A percentile compares a stretch with the other conserved stretches of the same genome.
phyloP scores from a whole-genome alignment of 2,329 filamentous ascomycete species.

The Penicillium paneum region DNA sequence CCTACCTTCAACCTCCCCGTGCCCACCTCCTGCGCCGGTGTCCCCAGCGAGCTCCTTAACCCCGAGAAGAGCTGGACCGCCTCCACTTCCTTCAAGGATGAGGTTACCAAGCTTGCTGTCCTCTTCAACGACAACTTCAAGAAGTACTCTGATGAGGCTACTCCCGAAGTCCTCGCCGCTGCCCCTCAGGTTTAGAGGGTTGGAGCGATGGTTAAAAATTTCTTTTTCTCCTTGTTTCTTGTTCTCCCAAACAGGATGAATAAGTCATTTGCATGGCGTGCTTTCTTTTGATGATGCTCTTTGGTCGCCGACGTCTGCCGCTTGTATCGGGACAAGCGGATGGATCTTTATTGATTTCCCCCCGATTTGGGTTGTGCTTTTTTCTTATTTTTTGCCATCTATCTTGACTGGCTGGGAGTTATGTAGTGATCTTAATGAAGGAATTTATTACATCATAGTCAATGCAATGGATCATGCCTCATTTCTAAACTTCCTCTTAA shows the following conservation, averaged over 20 bases:
- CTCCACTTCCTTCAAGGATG: conserved; percentile 74
- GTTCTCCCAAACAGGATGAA: conserved; percentile 18
- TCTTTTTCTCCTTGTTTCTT: conserved; percentile 23
- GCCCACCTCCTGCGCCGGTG: conserved; percentile 85
- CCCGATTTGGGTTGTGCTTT: conserved; percentile 13
- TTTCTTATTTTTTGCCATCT: conserved; percentile 12
- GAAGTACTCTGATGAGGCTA: conserved; percentile 86
- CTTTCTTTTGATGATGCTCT: conserved; percentile 21
- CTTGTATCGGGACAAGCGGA: conserved; percentile 24
- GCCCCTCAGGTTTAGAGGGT: conserved; percentile 36
- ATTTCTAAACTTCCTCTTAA: not conserved
- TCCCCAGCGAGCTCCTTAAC: conserved; percentile 91
- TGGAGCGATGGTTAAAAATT: conserved; percentile 19
- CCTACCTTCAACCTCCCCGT: conserved; percentile 95
- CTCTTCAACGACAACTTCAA: conserved; percentile 97
- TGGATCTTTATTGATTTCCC: conserved; percentile 17
- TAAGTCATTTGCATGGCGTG: conserved; percentile 34
- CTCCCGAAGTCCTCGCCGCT: conserved; percentile 67
- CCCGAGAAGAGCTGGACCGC: conserved; percentile 89
- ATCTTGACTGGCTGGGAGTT: conserved; percentile 17
- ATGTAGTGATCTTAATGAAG: conserved; percentile 4
- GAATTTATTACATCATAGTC: conserved; percentile 15
- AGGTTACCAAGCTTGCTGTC: conserved; percentile 84
- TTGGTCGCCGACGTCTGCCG: conserved; percentile 11
- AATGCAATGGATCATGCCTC: conserved; percentile 16